These are phyloP conservation scores for Boehmeria nivea DNA, from an alignment of 306 rosid genomes.

Conservation along the genomic window DNA sequence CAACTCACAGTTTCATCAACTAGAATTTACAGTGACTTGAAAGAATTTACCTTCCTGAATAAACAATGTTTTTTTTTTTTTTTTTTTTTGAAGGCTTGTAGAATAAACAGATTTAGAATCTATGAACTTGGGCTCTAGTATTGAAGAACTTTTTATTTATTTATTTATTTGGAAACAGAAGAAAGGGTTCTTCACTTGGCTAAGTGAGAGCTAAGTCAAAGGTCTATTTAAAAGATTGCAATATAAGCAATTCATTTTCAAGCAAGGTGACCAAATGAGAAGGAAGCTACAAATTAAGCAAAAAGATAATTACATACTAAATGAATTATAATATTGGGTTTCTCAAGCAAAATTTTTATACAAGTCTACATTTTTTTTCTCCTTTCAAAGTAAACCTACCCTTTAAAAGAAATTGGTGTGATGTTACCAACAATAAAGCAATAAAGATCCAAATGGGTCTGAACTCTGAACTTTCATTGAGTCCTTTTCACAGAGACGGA, in stretches of 20 bases:
- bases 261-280: no score
- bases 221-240: no score
- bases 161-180: no score
- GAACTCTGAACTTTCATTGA: constrained; percentile 2
- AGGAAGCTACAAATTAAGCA: no score
- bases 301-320: not conserved
- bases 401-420: not conserved
- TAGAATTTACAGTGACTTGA: no score
- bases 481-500: not conserved
- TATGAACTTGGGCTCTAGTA: not conserved
- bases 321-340: not conserved
- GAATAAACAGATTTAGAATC: not conserved
- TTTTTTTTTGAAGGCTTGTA: no score
- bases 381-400: constrained; percentile 1
- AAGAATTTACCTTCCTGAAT: constrained; percentile 6
- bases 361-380: not conserved
- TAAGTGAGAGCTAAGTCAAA: not conserved
- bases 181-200: not conserved
- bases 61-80: constrained; percentile 28
- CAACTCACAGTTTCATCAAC: no score
- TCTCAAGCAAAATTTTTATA: not conserved
- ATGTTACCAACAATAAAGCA: not conserved
- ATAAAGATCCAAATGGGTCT: not conserved
- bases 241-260: no score
- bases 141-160: not conserved